Evolutionary conservation across 805 yeast genomes (phyloP).

Genomic region (Pichia occidentalis): DNA sequence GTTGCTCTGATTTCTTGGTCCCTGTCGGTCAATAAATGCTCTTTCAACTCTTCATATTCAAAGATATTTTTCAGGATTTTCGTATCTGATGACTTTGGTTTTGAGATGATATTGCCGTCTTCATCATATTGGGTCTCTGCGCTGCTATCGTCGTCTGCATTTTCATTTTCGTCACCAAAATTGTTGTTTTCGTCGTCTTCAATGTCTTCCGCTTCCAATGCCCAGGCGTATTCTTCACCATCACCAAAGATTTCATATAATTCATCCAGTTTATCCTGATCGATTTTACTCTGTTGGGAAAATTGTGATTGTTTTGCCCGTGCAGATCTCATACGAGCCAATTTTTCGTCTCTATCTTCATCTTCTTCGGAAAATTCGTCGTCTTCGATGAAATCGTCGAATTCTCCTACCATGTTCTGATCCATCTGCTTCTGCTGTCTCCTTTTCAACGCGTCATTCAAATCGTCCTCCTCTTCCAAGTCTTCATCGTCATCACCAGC

Average conservation of each 20-base stretch:
- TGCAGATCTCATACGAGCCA: conserved; percentile 32
- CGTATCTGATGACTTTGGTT: conserved; percentile 31
- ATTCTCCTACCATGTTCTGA: conserved; percentile 40
- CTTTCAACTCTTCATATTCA: conserved; percentile 88
- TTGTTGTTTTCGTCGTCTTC: conserved; percentile 53
- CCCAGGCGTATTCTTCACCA: conserved; percentile 98
- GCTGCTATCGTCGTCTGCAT: too few relatives aligned
- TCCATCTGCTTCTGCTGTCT: conserved; percentile 16
- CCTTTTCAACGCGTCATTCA: conserved; percentile 26
- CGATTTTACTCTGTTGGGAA: conserved; percentile 43
- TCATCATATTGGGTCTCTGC: conserved; percentile 37
- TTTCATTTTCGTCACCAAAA: conserved; percentile 32
- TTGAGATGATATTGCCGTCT: conserved; percentile 27
- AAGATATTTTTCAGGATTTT: conserved; percentile 80
- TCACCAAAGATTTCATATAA: conserved; percentile 94
- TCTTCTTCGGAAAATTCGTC: conserved; percentile 93
- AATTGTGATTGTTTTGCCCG: conserved; percentile 27
- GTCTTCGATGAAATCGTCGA: conserved; percentile 95
- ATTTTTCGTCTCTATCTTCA: conserved; percentile 47
- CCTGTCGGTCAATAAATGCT: conserved; percentile 83
- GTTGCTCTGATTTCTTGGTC: conserved; percentile 82
- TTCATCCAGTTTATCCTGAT: conserved; percentile 87
- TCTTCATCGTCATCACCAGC: conserved; percentile 30
- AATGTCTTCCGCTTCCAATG: conserved; percentile 78
- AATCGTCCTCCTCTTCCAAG: conserved; percentile 28